These are phyloP conservation scores for Trichoderma oligosporum DNA, from an alignment of 2,329 filamentous ascomycete genomes.

Conservation along the genomic window DNA sequence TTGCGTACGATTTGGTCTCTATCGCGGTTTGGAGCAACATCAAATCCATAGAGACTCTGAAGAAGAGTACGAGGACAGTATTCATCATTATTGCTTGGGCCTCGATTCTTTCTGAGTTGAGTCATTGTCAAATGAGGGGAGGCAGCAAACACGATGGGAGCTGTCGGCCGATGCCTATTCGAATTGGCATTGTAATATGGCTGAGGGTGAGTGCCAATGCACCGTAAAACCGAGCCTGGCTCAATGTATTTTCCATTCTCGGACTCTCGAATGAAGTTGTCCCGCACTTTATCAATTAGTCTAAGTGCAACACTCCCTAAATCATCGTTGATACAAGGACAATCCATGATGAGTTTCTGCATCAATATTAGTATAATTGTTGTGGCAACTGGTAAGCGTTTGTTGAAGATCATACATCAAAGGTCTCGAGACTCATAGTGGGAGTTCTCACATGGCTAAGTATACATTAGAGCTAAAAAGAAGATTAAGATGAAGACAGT, in stretches of 20 bases:
- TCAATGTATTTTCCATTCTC: slow-evolving; percentile 6
- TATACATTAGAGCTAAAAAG: too few relatives aligned
- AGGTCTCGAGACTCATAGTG: not conserved
- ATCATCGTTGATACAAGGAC: not conserved
- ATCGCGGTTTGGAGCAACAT: slow-evolving; percentile 1
- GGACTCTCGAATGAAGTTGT: slow-evolving; percentile 1
- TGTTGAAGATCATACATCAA: not conserved
- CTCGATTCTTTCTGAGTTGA: not conserved
- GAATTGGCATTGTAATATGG: not conserved
- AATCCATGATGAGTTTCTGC: not conserved
- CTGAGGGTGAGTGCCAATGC: not conserved
- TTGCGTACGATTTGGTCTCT: not conserved
- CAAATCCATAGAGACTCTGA: slow-evolving; percentile 6
- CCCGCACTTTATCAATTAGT: not conserved
- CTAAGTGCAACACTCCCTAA: not conserved
- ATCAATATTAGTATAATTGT: not conserved
- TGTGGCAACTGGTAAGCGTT: not conserved
- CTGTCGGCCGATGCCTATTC: not conserved
- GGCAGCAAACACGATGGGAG: not conserved
- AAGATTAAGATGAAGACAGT: too few relatives aligned
- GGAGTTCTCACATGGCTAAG: not conserved
- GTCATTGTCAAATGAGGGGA: not conserved
- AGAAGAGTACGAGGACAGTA: not conserved
- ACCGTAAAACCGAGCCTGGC: not conserved
- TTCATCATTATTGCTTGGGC: not conserved